Evolutionary conservation across 441 rosid species (phyloP), one percentile per base, ranked within the genome.

Genomic region (Adansonia gregorii): DNA sequence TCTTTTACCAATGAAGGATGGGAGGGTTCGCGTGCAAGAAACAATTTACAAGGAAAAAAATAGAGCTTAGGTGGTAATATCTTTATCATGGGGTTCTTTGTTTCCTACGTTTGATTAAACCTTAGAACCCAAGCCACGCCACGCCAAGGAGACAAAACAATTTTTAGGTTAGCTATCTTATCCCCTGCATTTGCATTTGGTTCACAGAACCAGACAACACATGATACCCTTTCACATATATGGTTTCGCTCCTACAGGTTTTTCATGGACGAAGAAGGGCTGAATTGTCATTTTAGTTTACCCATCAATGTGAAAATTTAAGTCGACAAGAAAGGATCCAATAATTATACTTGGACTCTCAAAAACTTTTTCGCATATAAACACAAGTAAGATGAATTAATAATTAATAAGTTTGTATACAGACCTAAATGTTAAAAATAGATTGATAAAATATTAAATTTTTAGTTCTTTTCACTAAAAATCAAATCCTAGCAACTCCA

Each of bases 121-220:
- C 51, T 65, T 66, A 65, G 69, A n/a, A 65, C 5, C 49, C 69
- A 35, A 65, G 35, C 35, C 35, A 27, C 35, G 12, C 69, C 69
- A 41, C 70, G 51, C 7, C 51, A 66, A 66, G 1, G 17, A 0
- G 27, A 66, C 10, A 27, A 41, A 41, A 12, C 46, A 12, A 14
- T 31, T 35, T 43, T 35, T 12, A 19, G 19, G 8, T 5, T 11
- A 2, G 17, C 19, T 5, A 5, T 12, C 17, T 5, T 55, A 19
- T 56, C 12, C 61, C 20, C 43, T 5, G 68, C 68, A 10, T 8
- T 58, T 22, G 14, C 10, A 20, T 20, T 59, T 9, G 31, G 35
- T 35, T 6, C 3, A 58, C 9, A 54, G 2, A 17, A 56, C 17
- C 11, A 56, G 1, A 22, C 35, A 22, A 59, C 15, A 22, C 5